Conservation (phyloP, 345 rosid species). For the Angophora floribunda region DNA sequence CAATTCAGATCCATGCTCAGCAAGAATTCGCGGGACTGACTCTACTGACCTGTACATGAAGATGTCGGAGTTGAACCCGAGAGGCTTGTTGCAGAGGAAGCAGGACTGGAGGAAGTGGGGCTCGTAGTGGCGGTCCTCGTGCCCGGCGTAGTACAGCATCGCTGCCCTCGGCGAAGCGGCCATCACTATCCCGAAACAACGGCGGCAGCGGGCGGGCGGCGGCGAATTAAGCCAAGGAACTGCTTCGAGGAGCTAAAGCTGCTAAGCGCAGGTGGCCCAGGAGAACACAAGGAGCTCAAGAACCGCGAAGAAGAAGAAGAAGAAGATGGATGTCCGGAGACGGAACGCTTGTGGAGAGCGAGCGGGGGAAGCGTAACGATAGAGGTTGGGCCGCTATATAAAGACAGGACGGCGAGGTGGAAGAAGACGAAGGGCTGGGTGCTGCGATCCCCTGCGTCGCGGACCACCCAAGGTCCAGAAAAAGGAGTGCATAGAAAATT, state of each 20-base stretch:
- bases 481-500: background rate
- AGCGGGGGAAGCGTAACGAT: background rate
- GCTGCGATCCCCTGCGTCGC: conserved; percentile 8
- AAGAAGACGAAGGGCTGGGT: background rate
- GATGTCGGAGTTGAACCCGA: conserved; percentile 56
- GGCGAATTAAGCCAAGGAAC: background rate
- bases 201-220: background rate
- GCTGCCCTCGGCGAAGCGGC: background rate
- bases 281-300: background rate
- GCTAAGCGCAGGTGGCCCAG: background rate
- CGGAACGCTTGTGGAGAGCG: background rate
- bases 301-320: background rate
- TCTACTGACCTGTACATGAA: conserved; percentile 79
- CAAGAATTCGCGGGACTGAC: background rate
- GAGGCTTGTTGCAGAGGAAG: conserved; percentile 57
- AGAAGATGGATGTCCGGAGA: background rate
- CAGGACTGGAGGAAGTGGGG: conserved; percentile 69
- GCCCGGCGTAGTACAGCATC: conserved; percentile 21
- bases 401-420: background rate
- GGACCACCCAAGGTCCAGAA: background rate
- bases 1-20: background rate
- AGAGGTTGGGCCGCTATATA: background rate
- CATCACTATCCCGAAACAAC: background rate
- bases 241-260: background rate
- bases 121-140: conserved; percentile 10